Base-by-base conservation (phyloP, 345 rosid genomes). In the Arabidopsis suecica region DNA sequence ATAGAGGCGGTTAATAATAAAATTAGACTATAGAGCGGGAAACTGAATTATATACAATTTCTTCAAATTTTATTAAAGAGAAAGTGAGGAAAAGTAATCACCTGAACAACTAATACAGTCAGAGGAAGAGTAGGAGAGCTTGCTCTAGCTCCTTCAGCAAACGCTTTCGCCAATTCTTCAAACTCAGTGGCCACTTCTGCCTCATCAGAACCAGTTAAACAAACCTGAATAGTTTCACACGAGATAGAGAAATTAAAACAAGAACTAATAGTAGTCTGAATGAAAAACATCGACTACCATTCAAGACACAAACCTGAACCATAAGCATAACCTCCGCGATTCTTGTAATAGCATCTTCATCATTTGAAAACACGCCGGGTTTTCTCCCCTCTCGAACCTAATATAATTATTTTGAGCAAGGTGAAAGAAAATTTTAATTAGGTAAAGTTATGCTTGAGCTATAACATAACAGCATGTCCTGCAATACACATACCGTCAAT, bases 301-400 rank as follows among this genome's bases (percentile, higher is more conserved):
- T 23, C 37, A 56, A 73, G 70, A 79, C 45, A 81, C 85, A 72
- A 82, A 94, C 99, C 98, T 95, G 99, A 79, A 88, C 88, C 23
- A 95, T 92, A 66, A 95, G 90, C 97, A 95, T 88, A 84, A 89
- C 96, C 83, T 95, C 99, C 0, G 90, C 84, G 69, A 90, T 78
- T 45, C 76, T 83, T 50, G 81, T 59, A 72, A 75, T 81, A 7
- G 74, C 71, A 75, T 79, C 81, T 79, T 87, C 89, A 69, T 68
- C 79, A 76, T 78, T 84, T 37, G 73, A 42, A 60, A 78, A 70
- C 76, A 78, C 84, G 33, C 68, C 74, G 0, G 82, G 80, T 63
- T 79, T 83, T 77, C 97, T 92, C 67, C 99, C 99, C 85, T 95
- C 99, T 69, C 99, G 86, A 76, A 95, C 99, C 99, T 95, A 75